Evolutionary conservation across 495 filamentous ascomycete species (phyloP).

Genomic region (Penicillium egyptiacum): DNA sequence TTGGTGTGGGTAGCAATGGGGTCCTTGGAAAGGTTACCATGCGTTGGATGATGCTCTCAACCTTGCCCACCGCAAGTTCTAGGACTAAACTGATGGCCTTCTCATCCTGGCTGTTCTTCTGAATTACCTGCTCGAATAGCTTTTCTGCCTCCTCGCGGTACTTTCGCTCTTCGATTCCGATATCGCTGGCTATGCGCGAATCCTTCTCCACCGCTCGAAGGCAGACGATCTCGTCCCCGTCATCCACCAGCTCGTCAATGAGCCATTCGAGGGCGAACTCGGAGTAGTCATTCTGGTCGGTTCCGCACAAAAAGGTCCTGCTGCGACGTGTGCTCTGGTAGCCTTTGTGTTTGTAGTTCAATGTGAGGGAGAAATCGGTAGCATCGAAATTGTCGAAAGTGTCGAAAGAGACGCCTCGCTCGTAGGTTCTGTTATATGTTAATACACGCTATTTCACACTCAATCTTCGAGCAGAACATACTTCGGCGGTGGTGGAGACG

Average conservation of each 20-base stretch:
- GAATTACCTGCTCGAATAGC: slow-evolving; percentile 74
- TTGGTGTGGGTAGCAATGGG: slow-evolving; percentile 14
- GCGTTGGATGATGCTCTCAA: slow-evolving; percentile 88
- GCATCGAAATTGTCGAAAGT: slow-evolving; percentile 88
- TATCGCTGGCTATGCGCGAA: slow-evolving; percentile 66
- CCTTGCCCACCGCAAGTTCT: slow-evolving; percentile 88
- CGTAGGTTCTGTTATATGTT: slow-evolving; percentile 42
- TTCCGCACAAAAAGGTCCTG: slow-evolving; percentile 89
- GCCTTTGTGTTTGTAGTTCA: slow-evolving; percentile 86
- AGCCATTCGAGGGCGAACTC: slow-evolving; percentile 95
- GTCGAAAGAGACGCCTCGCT: slow-evolving; percentile 80
- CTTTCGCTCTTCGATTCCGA: slow-evolving; percentile 64
- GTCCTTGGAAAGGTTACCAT: slow-evolving; percentile 63
- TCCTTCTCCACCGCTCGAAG: slow-evolving; percentile 88
- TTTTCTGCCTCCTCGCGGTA: slow-evolving; percentile 80
- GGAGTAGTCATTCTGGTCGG: slow-evolving; percentile 93
- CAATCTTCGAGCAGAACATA: slow-evolving; percentile 17
- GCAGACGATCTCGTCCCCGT: slow-evolving; percentile 95
- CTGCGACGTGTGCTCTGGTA: slow-evolving; percentile 83
- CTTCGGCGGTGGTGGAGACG: slow-evolving; percentile 44
- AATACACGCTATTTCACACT: slow-evolving; percentile 7
- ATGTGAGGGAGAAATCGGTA: slow-evolving; percentile 74
- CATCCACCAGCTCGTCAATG: slow-evolving; percentile 90
- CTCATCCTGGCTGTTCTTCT: slow-evolving; percentile 74
- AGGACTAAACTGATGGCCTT: slow-evolving; percentile 84